Conservation (phyloP, 345 rosid species). For the Eucalyptus sp. region DNA sequence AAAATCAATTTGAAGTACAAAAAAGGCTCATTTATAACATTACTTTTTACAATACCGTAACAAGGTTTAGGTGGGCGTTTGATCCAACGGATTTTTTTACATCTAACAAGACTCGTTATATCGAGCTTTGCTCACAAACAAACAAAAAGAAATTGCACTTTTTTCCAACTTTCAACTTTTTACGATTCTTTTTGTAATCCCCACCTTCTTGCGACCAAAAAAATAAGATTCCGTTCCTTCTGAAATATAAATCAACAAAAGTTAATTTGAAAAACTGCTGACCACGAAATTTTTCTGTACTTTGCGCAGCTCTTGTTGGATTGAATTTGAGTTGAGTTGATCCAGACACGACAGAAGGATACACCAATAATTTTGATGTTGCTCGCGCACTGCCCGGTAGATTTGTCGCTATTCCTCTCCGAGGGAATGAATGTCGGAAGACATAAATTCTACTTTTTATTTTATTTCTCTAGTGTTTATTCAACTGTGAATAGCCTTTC, state of each 20-base stretch:
- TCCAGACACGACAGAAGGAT: neutral
- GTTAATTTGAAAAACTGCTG: neutral
- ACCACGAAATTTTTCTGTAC: neutral
- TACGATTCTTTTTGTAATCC: neutral
- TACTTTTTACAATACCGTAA: neutral
- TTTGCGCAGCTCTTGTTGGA: neutral
- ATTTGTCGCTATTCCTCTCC: neutral
- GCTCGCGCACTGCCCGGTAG: neutral
- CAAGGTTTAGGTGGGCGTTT: neutral
- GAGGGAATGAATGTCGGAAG: neutral
- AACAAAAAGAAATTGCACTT: neutral
- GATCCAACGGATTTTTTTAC: neutral
- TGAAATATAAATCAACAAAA: neutral
- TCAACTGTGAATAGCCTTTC: neutral
- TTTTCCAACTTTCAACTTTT: neutral
- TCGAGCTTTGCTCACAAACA: neutral
- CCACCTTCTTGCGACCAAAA: neutral
- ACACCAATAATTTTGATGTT: neutral
- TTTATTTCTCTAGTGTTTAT: neutral
- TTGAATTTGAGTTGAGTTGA: neutral
- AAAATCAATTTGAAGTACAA: neutral
- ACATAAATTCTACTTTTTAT: neutral
- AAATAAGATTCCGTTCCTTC: neutral
- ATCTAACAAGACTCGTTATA: neutral
- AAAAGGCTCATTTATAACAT: neutral